phyloP scores from a whole-genome alignment of 2,329 filamentous ascomycete species.

The Alternaria ventricosa region DNA sequence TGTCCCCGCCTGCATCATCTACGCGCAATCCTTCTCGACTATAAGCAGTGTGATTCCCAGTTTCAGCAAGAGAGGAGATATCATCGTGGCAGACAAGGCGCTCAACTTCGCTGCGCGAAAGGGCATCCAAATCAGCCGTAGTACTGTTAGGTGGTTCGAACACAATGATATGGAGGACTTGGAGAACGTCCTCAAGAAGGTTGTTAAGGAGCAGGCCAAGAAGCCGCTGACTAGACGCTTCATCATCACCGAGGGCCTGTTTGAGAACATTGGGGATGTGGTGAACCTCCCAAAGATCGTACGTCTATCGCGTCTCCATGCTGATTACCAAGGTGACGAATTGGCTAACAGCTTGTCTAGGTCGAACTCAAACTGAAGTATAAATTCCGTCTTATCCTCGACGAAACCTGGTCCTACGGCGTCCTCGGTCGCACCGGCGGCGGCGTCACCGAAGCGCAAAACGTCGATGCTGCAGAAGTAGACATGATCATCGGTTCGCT shows the following conservation, averaged over 20 bases:
- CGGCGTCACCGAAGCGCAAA: constrained; percentile 93
- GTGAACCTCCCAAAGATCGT: constrained; percentile 85
- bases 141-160: constrained; percentile 90
- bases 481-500: constrained; percentile 98
- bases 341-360: constrained; percentile 50
- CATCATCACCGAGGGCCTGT: constrained; percentile 93
- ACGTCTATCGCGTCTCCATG: constrained; percentile 41
- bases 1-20: constrained; percentile 88
- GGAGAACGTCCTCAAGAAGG: constrained; percentile 81
- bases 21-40: constrained; percentile 94
- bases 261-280: constrained; percentile 87
- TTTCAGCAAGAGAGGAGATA: constrained; percentile 95
- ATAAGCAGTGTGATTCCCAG: constrained; percentile 97
- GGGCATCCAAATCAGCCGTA: constrained; percentile 90
- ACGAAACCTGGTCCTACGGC: constrained; percentile 97
- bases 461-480: constrained; percentile 89
- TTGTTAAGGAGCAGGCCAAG: constrained; percentile 85
- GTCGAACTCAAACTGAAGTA: constrained; percentile 93
- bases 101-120: constrained; percentile 95
- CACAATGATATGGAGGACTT: constrained; percentile 97
- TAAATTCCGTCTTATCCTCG: constrained; percentile 96
- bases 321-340: not conserved
- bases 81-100: constrained; percentile 93
- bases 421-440: constrained; percentile 90
- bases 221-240: constrained; percentile 92